Base-by-base conservation (phyloP, 495 filamentous ascomycete species). In the Annulohypoxylon maeteangense region DNA sequence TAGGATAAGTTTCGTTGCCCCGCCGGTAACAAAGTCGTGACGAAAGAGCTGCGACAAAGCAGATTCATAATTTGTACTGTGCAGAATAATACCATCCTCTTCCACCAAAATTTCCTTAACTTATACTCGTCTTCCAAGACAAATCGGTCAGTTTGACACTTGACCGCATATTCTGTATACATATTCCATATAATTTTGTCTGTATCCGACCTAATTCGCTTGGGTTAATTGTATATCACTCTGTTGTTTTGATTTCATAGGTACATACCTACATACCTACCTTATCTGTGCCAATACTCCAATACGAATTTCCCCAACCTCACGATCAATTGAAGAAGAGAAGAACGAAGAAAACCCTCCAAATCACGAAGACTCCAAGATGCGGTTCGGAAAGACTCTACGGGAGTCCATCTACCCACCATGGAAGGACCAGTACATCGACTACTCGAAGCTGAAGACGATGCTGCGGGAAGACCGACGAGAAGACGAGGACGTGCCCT, bases 361-460 rank as follows among this genome's bases (percentile, higher is more conserved):
- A 18, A 56, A 56, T 31, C 45, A 53, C 20, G 22, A 29, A 44
- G 18, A 31, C 20, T 56, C 40, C 74, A 87, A 34, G 54, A 99
- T 99, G 95, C 90, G 92, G 66, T 99, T 97, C 84, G 95, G 94
- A 44, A 93, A 88, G 82, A 97, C 92, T 23, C 88, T 99, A 44
- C 87, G 88, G 54, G 87, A 87, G 65, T 89, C 92, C 10, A 86
- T 92, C 67, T 95, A 99, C 77, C 81, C 88, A 57, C 95, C 96
- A 69, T 99, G 96, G 96, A 90, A 89, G 76, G 90, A 89, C 71
- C 87, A 95, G 66, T 99, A 99, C 82, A 93, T 99, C 74, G 95
- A 98, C 79, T 99, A 99, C 76, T 81, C 85, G 67, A 97, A 94
- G 84, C 88, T 99, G 50, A 98, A 99, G 83, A 83, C 86, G 61